Evolutionary conservation across 164 flowering plant species (phyloP).

Genomic region (Macadamia integrifolia): DNA sequence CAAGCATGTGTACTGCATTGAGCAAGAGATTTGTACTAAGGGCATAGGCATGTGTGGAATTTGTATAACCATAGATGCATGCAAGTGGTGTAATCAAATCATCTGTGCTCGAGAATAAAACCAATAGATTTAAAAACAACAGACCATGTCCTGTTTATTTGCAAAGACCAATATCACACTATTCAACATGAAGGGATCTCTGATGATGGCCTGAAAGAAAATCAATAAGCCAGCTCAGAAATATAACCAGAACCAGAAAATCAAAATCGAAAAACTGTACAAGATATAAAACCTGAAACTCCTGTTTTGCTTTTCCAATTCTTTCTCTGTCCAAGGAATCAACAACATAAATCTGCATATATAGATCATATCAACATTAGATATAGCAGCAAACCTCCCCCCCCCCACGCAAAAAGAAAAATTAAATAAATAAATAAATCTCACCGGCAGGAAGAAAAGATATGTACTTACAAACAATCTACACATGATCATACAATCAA

Average conservation of each 20-base stretch:
- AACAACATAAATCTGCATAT: constrained; percentile 90
- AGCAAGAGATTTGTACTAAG: no score
- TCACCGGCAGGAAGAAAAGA: no score
- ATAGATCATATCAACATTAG: constrained; percentile 1
- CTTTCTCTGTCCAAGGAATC: constrained; percentile 98
- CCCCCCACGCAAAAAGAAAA: not conserved
- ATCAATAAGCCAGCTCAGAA: constrained; percentile 4
- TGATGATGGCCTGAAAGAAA: constrained; percentile 74
- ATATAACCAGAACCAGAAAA: not conserved
- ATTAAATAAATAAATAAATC: no score
- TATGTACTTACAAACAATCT: not conserved
- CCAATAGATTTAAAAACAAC: constrained; percentile 14
- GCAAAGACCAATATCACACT: constrained; percentile 94
- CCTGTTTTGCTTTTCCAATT: constrained; percentile 82
- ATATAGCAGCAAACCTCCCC: not conserved
- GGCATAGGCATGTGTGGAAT: no score
- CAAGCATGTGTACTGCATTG: no score
- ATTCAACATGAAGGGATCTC: constrained; percentile 94
- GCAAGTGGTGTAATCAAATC: no score
- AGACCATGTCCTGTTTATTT: constrained; percentile 97
- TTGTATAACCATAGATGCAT: no score
- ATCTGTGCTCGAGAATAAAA: not conserved
- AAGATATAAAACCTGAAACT: constrained; percentile 71
- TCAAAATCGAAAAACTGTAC: not conserved
- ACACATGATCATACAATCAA: not conserved